Evolutionary conservation across 495 filamentous ascomycete species (phyloP).

Genomic region (Neurospora sp.): DNA sequence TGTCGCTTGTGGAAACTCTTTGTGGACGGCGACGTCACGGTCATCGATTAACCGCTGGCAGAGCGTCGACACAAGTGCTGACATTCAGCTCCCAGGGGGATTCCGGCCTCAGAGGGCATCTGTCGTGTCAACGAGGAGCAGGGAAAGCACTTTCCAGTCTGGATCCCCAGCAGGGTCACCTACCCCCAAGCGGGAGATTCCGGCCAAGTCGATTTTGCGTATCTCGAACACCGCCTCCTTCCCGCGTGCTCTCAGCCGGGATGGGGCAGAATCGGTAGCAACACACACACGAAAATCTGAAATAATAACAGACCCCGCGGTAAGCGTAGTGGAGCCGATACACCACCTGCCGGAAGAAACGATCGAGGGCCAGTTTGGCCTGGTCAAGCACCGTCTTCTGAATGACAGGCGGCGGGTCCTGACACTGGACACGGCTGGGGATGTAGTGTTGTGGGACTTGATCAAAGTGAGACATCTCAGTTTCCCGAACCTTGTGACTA

Average conservation of each 20-base stretch:
- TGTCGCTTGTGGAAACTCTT: conserved; percentile 64
- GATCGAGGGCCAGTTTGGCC: conserved; percentile 88
- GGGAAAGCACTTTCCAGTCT: conserved; percentile 12
- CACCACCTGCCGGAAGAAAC: conserved; percentile 71
- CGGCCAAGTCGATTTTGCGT: conserved; percentile 61
- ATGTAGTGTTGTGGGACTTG: conserved; percentile 94
- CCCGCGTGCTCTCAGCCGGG: conserved; percentile 37
- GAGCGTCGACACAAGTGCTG: conserved; percentile 65
- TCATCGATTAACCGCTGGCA: conserved; percentile 94
- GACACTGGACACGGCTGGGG: conserved; percentile 88
- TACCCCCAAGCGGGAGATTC: conserved; percentile 52
- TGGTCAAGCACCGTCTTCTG: conserved; percentile 86
- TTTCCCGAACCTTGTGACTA: conserved; percentile 1
- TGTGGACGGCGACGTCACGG: conserved; percentile 91
- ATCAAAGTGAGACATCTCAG: conserved; percentile 47
- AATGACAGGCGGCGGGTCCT: conserved; percentile 85
- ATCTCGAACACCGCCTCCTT: conserved; percentile 78
- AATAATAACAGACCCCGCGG: conserved; percentile 47
- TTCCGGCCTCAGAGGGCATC: conserved; percentile 47
- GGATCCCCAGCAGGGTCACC: conserved; percentile 5
- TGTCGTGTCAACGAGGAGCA: conserved; percentile 29
- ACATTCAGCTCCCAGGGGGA: conserved; percentile 41
- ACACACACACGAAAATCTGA: conserved; percentile 48
- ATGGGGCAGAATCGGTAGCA: conserved; percentile 31
- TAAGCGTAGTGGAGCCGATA: conserved; percentile 51